A percentile compares a stretch with the other conserved stretches of the same genome.
These are phyloP conservation scores for Auriscalpium microsporum DNA, from an alignment of 768 basidiomycete genomes.

Conservation along the genomic window DNA sequence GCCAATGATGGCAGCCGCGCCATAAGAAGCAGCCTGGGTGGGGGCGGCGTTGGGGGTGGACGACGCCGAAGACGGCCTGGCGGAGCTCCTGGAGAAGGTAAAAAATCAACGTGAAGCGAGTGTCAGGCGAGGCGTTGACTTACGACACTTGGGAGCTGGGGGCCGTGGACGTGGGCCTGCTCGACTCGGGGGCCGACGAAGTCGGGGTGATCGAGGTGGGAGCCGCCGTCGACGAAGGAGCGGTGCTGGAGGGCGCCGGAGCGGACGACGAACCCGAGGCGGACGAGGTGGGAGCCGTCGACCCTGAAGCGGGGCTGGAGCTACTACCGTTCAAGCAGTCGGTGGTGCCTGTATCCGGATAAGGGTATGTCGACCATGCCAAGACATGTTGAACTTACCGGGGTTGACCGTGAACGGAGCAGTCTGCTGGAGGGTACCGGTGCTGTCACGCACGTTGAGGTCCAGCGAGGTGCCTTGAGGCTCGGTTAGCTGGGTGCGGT, in stretches of 20 bases:
- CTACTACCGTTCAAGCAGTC: constrained; percentile 29
- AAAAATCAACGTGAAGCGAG: too few relatives aligned
- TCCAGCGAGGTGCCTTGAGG: constrained; percentile 43
- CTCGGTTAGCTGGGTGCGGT: background rate
- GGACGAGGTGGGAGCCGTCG: constrained; percentile 4
- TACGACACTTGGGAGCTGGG: too few relatives aligned
- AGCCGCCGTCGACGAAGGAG: constrained; percentile 5
- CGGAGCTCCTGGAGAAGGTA: background rate
- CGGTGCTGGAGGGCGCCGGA: background rate
- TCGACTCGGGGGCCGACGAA: background rate
- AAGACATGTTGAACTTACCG: constrained; percentile 16
- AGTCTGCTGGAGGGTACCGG: constrained; percentile 40
- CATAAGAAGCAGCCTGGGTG: constrained; percentile 26
- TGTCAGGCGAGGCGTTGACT: too few relatives aligned
- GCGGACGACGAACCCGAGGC: background rate
- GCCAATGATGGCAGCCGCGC: constrained; percentile 31
- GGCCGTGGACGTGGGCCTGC: too few relatives aligned
- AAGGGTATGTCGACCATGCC: background rate
- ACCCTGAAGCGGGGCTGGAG: constrained; percentile 6
- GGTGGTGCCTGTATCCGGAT: constrained; percentile 22
- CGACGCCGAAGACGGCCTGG: background rate
- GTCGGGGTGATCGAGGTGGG: background rate
- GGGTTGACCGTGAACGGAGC: constrained; percentile 42
- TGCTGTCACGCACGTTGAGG: constrained; percentile 52
- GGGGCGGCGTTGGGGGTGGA: constrained; percentile 29